Conservation (phyloP, 2,329 filamentous ascomycete genomes). For the Ophiostoma montium region DNA sequence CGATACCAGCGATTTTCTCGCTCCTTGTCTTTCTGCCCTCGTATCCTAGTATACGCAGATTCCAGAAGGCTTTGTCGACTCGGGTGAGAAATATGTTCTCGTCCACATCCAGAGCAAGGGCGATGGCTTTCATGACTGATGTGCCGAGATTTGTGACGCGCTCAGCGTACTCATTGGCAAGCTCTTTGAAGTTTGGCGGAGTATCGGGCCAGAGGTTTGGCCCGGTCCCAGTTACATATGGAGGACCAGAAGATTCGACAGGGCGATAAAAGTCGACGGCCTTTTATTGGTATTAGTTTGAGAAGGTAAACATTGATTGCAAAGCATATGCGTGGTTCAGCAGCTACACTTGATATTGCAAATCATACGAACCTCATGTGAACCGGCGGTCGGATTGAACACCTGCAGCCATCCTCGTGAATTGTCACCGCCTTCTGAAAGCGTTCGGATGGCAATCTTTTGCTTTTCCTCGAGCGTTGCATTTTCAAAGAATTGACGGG, state of each 20-base stretch:
- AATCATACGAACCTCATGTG: not conserved
- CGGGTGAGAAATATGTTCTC: not conserved
- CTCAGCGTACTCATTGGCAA: not conserved
- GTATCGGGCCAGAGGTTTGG: not conserved
- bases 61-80: not conserved
- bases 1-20: not conserved
- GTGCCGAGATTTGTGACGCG: not conserved
- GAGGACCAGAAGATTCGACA: not conserved
- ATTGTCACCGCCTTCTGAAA: not conserved
- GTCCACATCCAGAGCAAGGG: not conserved
- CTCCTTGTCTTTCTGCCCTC: not conserved
- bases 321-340: not conserved
- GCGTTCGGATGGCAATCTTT: not conserved
- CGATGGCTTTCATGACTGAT: not conserved
- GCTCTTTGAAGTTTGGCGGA: not conserved
- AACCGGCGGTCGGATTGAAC: not conserved
- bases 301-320: not conserved
- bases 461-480: not conserved
- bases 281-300: not conserved
- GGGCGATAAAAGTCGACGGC: not conserved
- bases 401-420: not conserved
- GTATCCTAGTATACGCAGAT: not conserved
- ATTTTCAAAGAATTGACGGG: not conserved
- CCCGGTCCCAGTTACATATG: not conserved
- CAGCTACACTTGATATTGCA: too few species aligned